Evolutionary conservation across 768 basidiomycete genomes (phyloP), one percentile per base, ranked within the genome.

Genomic region (Pleurotus ostreatus): DNA sequence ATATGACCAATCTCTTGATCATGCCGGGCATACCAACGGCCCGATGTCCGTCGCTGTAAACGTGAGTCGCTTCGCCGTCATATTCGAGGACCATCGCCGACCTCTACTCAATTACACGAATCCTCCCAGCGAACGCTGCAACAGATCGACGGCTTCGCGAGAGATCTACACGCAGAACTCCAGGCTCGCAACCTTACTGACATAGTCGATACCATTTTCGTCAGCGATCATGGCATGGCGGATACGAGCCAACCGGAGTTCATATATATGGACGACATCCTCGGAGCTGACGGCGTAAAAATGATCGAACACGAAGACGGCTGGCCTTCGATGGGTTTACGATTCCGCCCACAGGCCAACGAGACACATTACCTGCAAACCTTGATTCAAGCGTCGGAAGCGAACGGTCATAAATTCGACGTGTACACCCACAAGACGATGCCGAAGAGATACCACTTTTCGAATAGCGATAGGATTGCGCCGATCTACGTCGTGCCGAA

Each of bases 211-310:
- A 77, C 95, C 34, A 79, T 96, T 20, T 94, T 95, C 62, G 93
- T 97, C 60, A 89, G 87, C 59, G 91, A 92, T 66, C 89, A 93
- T 62, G 92, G 92, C n/a, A 94, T 93, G 90, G 86, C 84, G 1
- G 89, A 92, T 66, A 96, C 92, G 15, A 84, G 83, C 58, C 79
- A 89, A 59, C 84, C 85, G 0, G 82, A 87, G 47, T 77, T 81
- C 46, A 71, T 95, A 34, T 91, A 87, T 69, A 76, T 97, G 53
- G 92, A 97, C 66, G 88, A 92, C 61, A 82, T 92, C 56, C 72
- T 92, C 37, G 89, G 88, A 1, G 70, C 78, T 34, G 82, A 84
- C 2, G 88, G 85, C 2, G 75, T 83, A 49, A 64, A 70, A 4
- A 70, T 70, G 13, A 85, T 93, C 44, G 79, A 83, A 55, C 89